Evolutionary conservation across 148 eudicot species (phyloP), one percentile per base, ranked within the genome.

Genomic region (Nepenthes mirabilis): DNA sequence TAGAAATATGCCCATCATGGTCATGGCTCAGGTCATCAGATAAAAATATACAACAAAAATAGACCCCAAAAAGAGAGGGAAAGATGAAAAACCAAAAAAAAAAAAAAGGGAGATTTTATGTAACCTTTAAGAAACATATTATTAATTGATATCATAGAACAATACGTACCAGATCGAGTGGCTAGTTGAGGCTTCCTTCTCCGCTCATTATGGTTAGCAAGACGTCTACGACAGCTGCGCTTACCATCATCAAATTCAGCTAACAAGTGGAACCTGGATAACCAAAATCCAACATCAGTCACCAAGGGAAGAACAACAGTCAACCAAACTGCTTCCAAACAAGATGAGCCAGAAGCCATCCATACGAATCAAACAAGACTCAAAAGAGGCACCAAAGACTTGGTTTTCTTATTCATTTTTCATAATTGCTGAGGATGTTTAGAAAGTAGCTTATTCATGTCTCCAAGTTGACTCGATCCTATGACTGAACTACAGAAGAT

Each of bases 171-270:
- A 9, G 58, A 55, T 1, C n/a, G 36, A 33, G 36, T 34, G 33
- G 36, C 75, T 14, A 65, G 56, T 47, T 74, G 86, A 70, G 88
- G 83, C 49, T 86, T 90, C 60, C 97, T 75, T 58, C 98, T 70
- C 13, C 98, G 82, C 72, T 88, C 83, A 62, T 91, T 91, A 63
- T 91, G 98, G 35, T 87, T 89, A 23, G 96, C 94, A 58, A 91
- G 94, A 43, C 98, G 88, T 69, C 82, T 88, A 57, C 96, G 90
- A 63, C 98, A 91, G 63, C 98, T 91, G 55, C 96, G 87, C 65
- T 91, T 91, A 23, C 83, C 94, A 68, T 88, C 90, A 75, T 91
- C 98, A 65, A 91, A 91, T 69, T 88, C 90, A 61, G 72, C 78
- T 69, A 91, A 69, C 71, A 81, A 67, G 65, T 91, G 98, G 57